These are phyloP conservation scores for Samsoniella hepiali DNA, from an alignment of 2,329 filamentous ascomycete genomes.

Conservation along the genomic window DNA sequence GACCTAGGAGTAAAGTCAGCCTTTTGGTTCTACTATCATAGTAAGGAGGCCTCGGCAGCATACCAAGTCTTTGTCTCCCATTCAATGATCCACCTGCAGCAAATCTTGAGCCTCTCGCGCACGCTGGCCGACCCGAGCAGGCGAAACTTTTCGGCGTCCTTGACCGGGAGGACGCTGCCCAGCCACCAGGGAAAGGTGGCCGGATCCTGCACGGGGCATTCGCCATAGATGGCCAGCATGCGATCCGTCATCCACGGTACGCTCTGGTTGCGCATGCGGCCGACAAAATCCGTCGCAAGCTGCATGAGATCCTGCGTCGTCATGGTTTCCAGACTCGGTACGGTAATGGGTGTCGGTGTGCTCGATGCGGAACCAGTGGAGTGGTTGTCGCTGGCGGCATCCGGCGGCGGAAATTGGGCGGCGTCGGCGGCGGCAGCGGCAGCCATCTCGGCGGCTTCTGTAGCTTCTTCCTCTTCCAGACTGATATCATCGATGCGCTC, in stretches of 20 bases:
- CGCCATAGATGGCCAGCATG: conserved; percentile 71
- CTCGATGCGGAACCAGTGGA: neutral
- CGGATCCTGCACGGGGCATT: conserved; percentile 67
- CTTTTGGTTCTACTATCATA: neutral
- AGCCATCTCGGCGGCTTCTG: conserved; percentile 63
- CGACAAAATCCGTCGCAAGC: conserved; percentile 64
- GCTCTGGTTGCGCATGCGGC: conserved; percentile 63
- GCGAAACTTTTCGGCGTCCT: conserved; percentile 74
- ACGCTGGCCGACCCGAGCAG: conserved; percentile 73
- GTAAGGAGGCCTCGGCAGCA: conserved; percentile 33
- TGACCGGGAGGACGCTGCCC: conserved; percentile 73
- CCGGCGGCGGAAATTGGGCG: neutral
- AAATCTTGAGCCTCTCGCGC: conserved; percentile 77
- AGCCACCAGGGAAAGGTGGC: conserved; percentile 88
- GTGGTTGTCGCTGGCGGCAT: neutral
- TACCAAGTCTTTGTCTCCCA: conserved; percentile 71
- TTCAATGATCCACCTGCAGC: conserved; percentile 71
- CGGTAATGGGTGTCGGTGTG: neutral
- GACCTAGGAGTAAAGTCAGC: conserved; percentile 6
- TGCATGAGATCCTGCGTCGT: conserved; percentile 69
- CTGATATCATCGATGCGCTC: conserved; percentile 80
- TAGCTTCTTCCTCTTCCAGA: conserved; percentile 72
- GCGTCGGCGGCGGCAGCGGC: conserved; percentile 16
- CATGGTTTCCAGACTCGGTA: conserved; percentile 39
- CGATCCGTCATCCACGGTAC: conserved; percentile 72